phyloP scores from a whole-genome alignment of 108 stramenopile species.

The Stephanodiscus minutulus region DNA sequence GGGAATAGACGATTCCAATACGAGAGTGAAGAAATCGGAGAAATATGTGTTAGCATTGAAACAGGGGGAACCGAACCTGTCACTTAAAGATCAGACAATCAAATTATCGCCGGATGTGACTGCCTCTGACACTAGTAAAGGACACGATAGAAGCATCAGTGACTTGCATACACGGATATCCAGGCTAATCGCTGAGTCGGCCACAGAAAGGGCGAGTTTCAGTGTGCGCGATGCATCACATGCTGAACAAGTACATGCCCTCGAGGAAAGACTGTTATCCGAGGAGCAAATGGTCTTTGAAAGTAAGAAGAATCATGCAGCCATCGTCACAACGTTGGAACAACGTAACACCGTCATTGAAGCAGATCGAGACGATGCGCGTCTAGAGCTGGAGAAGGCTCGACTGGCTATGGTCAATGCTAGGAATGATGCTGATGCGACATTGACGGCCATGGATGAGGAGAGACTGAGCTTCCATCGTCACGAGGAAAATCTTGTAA shows the following conservation, averaged over 20 bases:
- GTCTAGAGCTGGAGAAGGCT: constrained; percentile 10
- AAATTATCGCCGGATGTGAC: background rate
- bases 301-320: background rate
- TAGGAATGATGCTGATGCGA: background rate
- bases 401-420: background rate
- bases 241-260: constrained; percentile 7
- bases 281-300: constrained; percentile 5
- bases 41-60: background rate
- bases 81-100: background rate
- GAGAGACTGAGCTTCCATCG: background rate
- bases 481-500: background rate
- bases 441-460: constrained; percentile 8
- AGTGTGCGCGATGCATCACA: constrained; percentile 1
- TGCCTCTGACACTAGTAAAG: too few species aligned
- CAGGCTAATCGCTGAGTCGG: background rate
- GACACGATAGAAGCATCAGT: too few species aligned
- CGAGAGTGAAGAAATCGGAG: background rate
- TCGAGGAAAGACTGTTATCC: constrained; percentile 1
- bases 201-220: background rate
- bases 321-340: constrained; percentile 5
- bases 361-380: constrained; percentile 14
- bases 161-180: background rate
- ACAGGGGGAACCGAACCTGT: too few species aligned
- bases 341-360: constrained; percentile 1
- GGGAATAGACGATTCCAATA: background rate